Evolutionary conservation across 228 moss, liverwort and hornwort species (phyloP).

Genomic region (Sphagnum fallax): DNA sequence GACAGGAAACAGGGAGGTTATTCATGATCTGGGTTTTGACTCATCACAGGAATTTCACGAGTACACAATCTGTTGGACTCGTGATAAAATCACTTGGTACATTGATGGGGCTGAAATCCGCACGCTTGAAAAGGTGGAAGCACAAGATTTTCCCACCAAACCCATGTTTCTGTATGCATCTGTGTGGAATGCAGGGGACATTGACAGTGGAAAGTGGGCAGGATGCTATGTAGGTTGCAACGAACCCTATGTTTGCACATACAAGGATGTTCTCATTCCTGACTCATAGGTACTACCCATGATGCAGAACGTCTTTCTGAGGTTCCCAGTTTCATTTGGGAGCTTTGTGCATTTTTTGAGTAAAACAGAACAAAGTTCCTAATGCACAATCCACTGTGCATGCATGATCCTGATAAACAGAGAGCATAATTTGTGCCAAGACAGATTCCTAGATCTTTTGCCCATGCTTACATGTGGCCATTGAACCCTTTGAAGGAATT

Average conservation of each 20-base stretch:
- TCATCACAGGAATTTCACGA: conserved; percentile 50
- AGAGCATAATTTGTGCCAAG: too few species aligned
- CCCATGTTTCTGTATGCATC: conserved; percentile 29
- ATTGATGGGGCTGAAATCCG: conserved; percentile 47
- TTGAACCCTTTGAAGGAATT: too few species aligned
- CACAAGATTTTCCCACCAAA: conserved; percentile 27
- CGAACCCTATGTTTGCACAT: conserved; percentile 54
- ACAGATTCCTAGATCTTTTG: too few species aligned
- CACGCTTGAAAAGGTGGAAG: conserved; percentile 16
- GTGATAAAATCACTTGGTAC: conserved; percentile 33
- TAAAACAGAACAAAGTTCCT: too few species aligned
- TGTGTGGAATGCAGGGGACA: conserved; percentile 43
- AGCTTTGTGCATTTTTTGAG: too few species aligned
- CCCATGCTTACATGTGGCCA: too few species aligned
- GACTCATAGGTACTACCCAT: not conserved
- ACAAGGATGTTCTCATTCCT: conserved; percentile 49
- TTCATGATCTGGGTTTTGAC: conserved; percentile 53
- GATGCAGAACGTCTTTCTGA: too few species aligned
- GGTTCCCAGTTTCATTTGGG: too few species aligned
- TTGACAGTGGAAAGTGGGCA: conserved; percentile 48
- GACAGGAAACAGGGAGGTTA: conserved; percentile 47
- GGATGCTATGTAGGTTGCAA: conserved; percentile 45
- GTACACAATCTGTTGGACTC: conserved; percentile 52
- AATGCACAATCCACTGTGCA: too few species aligned
- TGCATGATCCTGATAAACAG: too few species aligned